Evolutionary conservation across 2,329 filamentous ascomycete genomes (phyloP).

Genomic region (Cryphonectria naterciae): DNA sequence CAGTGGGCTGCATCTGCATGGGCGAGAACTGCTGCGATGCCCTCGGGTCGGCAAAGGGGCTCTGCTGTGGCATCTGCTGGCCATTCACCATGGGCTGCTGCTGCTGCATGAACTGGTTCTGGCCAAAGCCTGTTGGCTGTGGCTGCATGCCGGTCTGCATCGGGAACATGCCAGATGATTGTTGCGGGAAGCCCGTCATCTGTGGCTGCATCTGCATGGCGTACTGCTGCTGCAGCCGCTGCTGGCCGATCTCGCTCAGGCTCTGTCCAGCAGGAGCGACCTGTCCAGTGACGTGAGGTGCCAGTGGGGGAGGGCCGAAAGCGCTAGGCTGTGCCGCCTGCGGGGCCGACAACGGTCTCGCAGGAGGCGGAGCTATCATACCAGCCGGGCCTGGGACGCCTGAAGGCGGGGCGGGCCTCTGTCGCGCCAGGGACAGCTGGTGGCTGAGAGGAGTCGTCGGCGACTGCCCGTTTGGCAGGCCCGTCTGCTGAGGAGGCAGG

Average conservation of each 20-base stretch:
- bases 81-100: constrained; percentile 44
- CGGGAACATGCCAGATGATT: constrained; percentile 46
- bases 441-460: constrained; percentile 48
- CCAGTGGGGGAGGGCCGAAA: constrained; percentile 75
- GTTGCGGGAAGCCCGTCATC: constrained; percentile 42
- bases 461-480: constrained; percentile 41
- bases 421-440: constrained; percentile 57
- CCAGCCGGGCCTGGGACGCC: constrained; percentile 61
- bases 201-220: constrained; percentile 51
- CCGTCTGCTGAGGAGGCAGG: constrained; percentile 53
- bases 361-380: constrained; percentile 74
- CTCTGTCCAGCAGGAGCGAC: constrained; percentile 77
- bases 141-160: constrained; percentile 53
- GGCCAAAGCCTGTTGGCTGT: constrained; percentile 43
- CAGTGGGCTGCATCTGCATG: constrained; percentile 67
- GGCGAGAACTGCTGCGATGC: constrained; percentile 48
- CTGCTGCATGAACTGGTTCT: constrained; percentile 50
- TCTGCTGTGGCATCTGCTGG: constrained; percentile 46
- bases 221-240: constrained; percentile 64
- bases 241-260: constrained; percentile 71
- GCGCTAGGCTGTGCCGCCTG: constrained; percentile 75
- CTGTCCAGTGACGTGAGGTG: constrained; percentile 84
- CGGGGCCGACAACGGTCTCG: constrained; percentile 84
- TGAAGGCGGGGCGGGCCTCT: constrained; percentile 73
- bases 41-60: constrained; percentile 46